phyloP scores from a whole-genome alignment of 108 stramenopile species.

The Aurantiochytrium sp. region DNA sequence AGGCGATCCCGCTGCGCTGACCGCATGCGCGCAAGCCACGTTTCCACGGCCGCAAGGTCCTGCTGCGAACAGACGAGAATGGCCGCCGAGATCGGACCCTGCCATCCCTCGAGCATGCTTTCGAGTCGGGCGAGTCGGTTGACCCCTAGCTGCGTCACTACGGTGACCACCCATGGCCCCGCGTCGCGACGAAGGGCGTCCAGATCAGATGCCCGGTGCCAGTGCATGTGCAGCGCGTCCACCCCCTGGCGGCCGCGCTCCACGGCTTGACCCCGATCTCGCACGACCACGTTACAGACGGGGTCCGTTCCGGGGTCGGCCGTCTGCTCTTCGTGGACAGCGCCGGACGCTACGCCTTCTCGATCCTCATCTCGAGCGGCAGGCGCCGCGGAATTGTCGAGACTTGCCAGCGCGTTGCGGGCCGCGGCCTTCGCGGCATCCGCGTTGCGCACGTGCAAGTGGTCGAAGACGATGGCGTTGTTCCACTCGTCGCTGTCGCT shows the following conservation, averaged over 20 bases:
- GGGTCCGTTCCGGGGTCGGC: too few species aligned
- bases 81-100: background rate
- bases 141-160: conserved; percentile 3
- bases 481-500: background rate
- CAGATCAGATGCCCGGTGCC: background rate
- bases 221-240: background rate
- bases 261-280: too few species aligned
- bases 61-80: background rate
- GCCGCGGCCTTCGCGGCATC: too few species aligned
- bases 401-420: too few species aligned
- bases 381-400: too few species aligned
- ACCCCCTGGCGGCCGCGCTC: background rate
- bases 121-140: background rate
- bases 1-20: background rate
- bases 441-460: too few species aligned
- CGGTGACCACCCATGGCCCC: background rate
- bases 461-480: too few species aligned
- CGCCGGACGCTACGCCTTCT: too few species aligned
- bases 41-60: background rate
- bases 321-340: too few species aligned
- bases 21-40: background rate
- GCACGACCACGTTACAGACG: too few species aligned
- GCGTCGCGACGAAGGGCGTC: background rate
- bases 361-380: too few species aligned
- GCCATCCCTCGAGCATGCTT: background rate